Percentiles rank a stretch among this genome's conserved stretches.
Evolutionary conservation across 345 rosid genomes (phyloP).

Genomic region (Eucalyptus globulus): DNA sequence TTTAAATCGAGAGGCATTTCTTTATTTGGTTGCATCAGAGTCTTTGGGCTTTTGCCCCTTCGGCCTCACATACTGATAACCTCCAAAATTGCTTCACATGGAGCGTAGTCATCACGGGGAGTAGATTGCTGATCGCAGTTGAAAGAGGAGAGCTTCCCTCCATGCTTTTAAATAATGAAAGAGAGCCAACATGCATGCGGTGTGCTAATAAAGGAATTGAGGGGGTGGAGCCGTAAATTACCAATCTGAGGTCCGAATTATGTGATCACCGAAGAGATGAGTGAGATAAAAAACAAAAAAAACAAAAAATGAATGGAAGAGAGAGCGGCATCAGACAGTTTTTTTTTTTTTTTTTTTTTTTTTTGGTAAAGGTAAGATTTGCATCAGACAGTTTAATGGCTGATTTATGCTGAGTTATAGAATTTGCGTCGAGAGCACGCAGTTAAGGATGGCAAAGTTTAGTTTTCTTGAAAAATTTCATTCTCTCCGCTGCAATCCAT

Average conservation of each 20-base stretch:
- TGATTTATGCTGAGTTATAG: neutral
- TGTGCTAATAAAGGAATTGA: neutral
- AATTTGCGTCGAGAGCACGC: neutral
- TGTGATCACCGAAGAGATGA: neutral
- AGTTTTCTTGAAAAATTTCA: neutral
- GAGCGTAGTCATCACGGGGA: neutral
- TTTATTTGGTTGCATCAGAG: neutral
- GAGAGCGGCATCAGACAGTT: neutral
- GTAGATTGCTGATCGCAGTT: neutral
- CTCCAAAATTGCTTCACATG: neutral
- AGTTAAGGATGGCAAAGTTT: neutral
- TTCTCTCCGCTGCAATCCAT: neutral
- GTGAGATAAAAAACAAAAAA: neutral
- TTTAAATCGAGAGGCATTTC: neutral
- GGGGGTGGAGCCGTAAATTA: neutral
- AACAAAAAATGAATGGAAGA: neutral
- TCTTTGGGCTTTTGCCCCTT: neutral
- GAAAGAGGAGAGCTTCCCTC: neutral
- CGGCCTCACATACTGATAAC: neutral
- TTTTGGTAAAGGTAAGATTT: too few species aligned
- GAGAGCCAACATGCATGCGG: neutral
- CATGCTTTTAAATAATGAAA: neutral
- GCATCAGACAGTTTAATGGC: neutral
- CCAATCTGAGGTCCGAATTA: neutral
- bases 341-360: neutral